A percentile compares a stretch with the other conserved stretches of the same genome.
These are phyloP conservation scores for Aspergillus sp. DNA, from an alignment of 2,329 filamentous ascomycete species.

Conservation along the genomic window DNA sequence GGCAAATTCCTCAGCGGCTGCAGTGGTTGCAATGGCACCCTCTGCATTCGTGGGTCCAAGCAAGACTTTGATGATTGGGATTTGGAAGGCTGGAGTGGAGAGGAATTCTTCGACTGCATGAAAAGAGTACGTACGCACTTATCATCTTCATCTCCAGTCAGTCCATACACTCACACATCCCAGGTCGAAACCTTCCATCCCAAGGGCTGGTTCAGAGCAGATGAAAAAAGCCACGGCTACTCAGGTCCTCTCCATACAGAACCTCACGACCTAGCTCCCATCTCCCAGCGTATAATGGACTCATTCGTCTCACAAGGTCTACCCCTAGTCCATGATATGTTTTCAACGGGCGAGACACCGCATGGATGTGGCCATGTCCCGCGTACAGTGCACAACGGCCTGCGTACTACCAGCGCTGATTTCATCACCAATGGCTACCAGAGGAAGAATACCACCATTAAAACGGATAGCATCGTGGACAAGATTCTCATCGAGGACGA, in stretches of 20 bases:
- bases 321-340: constrained; percentile 56
- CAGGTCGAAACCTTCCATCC: constrained; percentile 54
- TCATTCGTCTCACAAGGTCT: constrained; percentile 54
- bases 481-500: constrained; percentile 45
- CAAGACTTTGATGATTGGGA: constrained; percentile 54
- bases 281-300: constrained; percentile 51
- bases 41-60: constrained; percentile 39
- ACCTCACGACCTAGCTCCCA: constrained; percentile 56
- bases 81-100: constrained; percentile 50
- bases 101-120: constrained; percentile 55
- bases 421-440: constrained; percentile 44
- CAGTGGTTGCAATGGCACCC: constrained; percentile 41
- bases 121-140: constrained; percentile 38
- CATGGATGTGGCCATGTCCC: constrained; percentile 54
- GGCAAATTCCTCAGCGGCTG: constrained; percentile 41
- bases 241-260: constrained; percentile 52
- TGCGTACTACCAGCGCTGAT: constrained; percentile 51
- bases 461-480: constrained; percentile 48
- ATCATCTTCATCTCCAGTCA: not conserved
- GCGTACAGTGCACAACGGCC: constrained; percentile 49
- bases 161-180: not conserved
- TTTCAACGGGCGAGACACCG: constrained; percentile 48
- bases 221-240: constrained; percentile 45
- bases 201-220: constrained; percentile 54
- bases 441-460: constrained; percentile 45